Evolutionary conservation across 176 grass and related monocot species (phyloP).

Genomic region (Oryza meyeriana): DNA sequence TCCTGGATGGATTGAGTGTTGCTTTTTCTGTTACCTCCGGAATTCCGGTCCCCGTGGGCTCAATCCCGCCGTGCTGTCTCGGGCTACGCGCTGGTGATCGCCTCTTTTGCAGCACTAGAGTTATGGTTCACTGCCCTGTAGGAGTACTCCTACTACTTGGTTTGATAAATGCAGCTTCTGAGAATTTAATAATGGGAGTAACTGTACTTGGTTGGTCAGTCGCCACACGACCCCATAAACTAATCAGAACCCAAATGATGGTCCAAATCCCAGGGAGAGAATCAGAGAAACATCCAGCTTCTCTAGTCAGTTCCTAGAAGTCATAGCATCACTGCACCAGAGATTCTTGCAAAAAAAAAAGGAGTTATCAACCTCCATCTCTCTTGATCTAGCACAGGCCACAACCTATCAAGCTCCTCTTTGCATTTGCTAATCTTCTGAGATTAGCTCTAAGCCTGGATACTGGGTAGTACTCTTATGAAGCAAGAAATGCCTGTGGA

Average conservation of each 20-base stretch:
- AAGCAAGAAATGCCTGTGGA: background rate
- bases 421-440: background rate
- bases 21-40: constrained; percentile 13
- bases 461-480: background rate
- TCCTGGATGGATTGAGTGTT: background rate
- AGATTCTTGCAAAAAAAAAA: background rate
- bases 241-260: constrained; percentile 41
- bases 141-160: background rate
- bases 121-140: background rate
- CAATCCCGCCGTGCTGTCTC: constrained; percentile 33
- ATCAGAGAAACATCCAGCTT: constrained; percentile 18
- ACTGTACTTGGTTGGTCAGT: constrained; percentile 26
- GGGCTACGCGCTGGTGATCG: constrained; percentile 1
- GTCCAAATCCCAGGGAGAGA: constrained; percentile 25
- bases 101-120: background rate
- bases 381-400: too few relatives aligned
- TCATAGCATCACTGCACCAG: background rate
- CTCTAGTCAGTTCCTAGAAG: background rate
- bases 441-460: background rate
- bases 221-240: constrained; percentile 17
- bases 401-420: background rate
- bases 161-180: constrained; percentile 23
- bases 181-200: background rate
- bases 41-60: constrained; percentile 6
- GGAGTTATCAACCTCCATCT: too few relatives aligned